A percentile compares a stretch with the other conserved stretches of the same genome.
These are phyloP conservation scores for Phytophthora sojae DNA, from an alignment of 352 stramenopile species.

Conservation along the genomic window DNA sequence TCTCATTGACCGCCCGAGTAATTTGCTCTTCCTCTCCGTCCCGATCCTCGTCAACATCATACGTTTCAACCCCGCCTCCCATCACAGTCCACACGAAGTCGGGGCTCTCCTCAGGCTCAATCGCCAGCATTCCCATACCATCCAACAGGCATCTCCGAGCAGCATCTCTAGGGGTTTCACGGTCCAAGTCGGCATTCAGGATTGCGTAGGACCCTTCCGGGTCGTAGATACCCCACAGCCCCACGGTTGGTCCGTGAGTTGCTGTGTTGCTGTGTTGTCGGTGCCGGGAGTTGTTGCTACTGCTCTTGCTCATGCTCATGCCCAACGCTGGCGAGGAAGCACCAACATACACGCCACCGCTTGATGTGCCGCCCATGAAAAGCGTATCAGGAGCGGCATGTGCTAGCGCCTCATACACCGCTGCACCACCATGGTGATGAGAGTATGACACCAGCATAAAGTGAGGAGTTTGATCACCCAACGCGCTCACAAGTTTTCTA, in stretches of 20 bases:
- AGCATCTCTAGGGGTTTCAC: conserved; percentile 69
- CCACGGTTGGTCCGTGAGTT: conserved; percentile 51
- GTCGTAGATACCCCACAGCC: conserved; percentile 86
- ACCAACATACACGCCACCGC: conserved; percentile 62
- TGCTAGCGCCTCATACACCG: conserved; percentile 68
- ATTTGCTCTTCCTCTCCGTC: conserved; percentile 74
- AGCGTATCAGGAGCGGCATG: conserved; percentile 74
- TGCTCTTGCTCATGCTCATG: conserved; percentile 26
- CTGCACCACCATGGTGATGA: conserved; percentile 57
- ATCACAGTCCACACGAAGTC: conserved; percentile 84
- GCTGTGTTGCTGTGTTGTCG: conserved; percentile 33
- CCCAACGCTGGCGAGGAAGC: conserved; percentile 26
- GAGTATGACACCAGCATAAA: conserved; percentile 88
- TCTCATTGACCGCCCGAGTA: conserved; percentile 69
- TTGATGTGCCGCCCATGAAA: conserved; percentile 85
- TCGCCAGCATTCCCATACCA: conserved; percentile 74
- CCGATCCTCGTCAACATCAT: conserved; percentile 53
- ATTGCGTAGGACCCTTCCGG: conserved; percentile 84
- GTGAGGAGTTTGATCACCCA: conserved; percentile 71
- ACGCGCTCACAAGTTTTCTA: conserved; percentile 55
- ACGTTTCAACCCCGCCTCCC: conserved; percentile 45
- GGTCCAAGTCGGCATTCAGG: conserved; percentile 70
- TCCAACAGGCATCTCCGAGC: conserved; percentile 67
- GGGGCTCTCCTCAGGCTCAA: conserved; percentile 78
- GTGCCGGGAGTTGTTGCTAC: conserved; percentile 48